Base-by-base conservation (phyloP, 768 basidiomycete species). In the Lactarius akahatsu region DNA sequence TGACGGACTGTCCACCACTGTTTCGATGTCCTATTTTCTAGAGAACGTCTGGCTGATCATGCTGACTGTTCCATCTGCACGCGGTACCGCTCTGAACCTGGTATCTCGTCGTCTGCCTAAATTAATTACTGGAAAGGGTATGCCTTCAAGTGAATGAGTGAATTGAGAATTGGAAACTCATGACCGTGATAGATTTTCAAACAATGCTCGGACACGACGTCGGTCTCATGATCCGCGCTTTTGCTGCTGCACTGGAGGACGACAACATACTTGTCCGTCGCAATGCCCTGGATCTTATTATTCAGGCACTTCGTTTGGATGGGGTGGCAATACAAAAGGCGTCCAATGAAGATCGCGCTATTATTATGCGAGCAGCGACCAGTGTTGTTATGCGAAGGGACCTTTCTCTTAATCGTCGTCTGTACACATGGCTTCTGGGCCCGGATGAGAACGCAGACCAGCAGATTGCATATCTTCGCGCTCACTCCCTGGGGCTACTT, bases 41-140 rank as follows among this genome's bases (percentile, higher is more conserved):
- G 95, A 98, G 76, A 98, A 95, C 69, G 81, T 98, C 41, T 98
- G 96, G 91, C 82, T 98, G 38, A 85, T 92, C 57, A 91, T 98
- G 85, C 81, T 98, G 62, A 97, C 96, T 0, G 89, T 91, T 15
- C 90, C 95, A 0, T 83, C 88, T 28, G 88, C 91, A 20, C 87
- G 97, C 50, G 90, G 91, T 34, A 89, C 94, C 0, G 87, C 95
- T 0, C 79, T 98, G 34, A 96, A 92, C 75, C 94, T 94, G 74
- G 85, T 99, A 20, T 82, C 89, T 8, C 86, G 92, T 34, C 84
- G 94, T 26, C 75, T 98, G 69, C 92, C 94, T 6, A 84, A 80
- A 40, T 74, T 91, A 54, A 82, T 86, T 69, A 80, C 84, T 1
- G 84, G 88, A 61, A 90, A 92, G 81, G 90, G 92, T 91, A 69